A percentile compares a stretch with the other conserved stretches of the same genome.
phyloP scores from a whole-genome alignment of 768 basidiomycete genomes.

The Jaapia argillacea region DNA sequence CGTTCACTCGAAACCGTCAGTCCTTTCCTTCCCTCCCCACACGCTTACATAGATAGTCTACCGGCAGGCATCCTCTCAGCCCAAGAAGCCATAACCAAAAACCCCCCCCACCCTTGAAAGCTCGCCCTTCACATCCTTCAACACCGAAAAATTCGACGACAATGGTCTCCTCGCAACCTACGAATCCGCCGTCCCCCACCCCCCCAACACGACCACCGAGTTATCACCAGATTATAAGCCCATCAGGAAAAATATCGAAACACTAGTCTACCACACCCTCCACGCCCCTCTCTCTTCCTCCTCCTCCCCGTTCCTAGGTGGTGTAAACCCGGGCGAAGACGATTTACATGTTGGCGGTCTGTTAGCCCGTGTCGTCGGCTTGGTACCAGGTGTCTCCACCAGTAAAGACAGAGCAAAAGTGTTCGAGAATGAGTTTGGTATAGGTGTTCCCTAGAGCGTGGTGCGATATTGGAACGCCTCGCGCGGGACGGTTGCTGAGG shows the following conservation, averaged over 20 bases:
- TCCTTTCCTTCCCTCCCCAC: too few species aligned
- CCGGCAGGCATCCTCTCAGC: too few species aligned
- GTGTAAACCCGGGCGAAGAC: constrained; percentile 36
- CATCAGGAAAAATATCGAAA: constrained; percentile 28
- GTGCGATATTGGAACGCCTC: constrained; percentile 34
- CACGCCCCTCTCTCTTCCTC: constrained; percentile 25
- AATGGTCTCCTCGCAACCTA: constrained; percentile 33
- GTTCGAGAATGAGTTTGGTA: constrained; percentile 28
- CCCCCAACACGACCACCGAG: constrained; percentile 21
- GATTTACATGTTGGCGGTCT: constrained; percentile 47
- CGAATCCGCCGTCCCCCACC: constrained; percentile 25
- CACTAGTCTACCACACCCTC: constrained; percentile 30
- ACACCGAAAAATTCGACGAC: constrained; percentile 27
- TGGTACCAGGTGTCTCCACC: constrained; percentile 24
- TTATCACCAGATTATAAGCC: constrained; percentile 27
- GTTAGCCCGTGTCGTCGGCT: constrained; percentile 37
- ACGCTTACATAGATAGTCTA: too few species aligned
- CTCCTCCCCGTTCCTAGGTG: constrained; percentile 38
- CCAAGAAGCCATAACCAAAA: constrained; percentile 30
- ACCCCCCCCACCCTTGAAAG: constrained; percentile 24
- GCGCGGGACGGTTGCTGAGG: constrained; percentile 28
- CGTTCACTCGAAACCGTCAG: too few species aligned
- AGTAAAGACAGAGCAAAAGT: constrained; percentile 26
- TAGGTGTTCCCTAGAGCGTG: constrained; percentile 26
- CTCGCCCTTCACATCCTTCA: constrained; percentile 30